Evolutionary conservation across 345 rosid genomes (phyloP).

Genomic region (Linum trigynum): DNA sequence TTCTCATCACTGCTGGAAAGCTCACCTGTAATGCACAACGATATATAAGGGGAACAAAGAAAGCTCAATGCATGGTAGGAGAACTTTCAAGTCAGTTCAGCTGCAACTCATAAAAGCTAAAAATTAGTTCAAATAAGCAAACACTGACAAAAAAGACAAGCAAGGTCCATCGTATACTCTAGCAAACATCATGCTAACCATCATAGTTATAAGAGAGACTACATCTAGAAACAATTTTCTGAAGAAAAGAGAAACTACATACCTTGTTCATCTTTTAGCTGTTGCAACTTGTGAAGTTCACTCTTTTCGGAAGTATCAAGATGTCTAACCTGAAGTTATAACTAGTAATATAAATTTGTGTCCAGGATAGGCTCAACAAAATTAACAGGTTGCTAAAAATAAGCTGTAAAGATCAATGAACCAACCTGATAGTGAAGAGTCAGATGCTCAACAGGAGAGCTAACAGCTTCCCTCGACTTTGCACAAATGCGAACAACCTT

Average conservation of each 20-base stretch:
- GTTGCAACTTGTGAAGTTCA: conserved; percentile 95
- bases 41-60: neutral
- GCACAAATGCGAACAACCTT: conserved; percentile 99
- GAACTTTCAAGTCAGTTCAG: neutral
- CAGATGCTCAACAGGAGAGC: conserved; percentile 98
- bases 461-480: conserved; percentile 98
- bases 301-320: conserved; percentile 99
- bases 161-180: neutral
- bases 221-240: too few relatives aligned
- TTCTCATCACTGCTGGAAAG: conserved; percentile 98
- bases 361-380: neutral
- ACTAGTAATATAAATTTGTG: conserved; percentile 5
- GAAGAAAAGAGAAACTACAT: neutral
- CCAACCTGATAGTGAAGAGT: conserved; percentile 99
- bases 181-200: neutral
- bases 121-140: neutral
- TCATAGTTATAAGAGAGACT: neutral
- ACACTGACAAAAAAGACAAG: too few relatives aligned
- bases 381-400: conserved; percentile 1
- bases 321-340: conserved; percentile 71
- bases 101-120: conserved; percentile 2
- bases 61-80: neutral
- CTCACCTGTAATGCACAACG: conserved; percentile 51
- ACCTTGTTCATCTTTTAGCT: conserved; percentile 99
- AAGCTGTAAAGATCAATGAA: neutral